Conservation (phyloP, 1,139 yeast species). For the Candida pseudocylindracea region DNA sequence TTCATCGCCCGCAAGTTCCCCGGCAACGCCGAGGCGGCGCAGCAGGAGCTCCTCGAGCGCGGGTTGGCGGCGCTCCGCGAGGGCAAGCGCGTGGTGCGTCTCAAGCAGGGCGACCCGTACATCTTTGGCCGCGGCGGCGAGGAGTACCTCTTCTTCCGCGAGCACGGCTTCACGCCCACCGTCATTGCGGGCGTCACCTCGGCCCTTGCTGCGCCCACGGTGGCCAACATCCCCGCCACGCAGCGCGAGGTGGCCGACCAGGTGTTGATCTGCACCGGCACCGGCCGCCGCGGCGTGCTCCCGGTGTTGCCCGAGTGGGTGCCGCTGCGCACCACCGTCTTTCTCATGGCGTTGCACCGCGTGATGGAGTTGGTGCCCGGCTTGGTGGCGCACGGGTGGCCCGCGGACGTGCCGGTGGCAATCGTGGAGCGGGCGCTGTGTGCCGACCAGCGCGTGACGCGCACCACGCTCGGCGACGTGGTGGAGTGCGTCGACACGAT, state of each 20-base stretch:
- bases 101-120: constrained; percentile 95
- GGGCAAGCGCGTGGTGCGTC: constrained; percentile 65
- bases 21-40: constrained; percentile 91
- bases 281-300: constrained; percentile 71
- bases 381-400: constrained; percentile 37
- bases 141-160: constrained; percentile 47
- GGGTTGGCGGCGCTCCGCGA: constrained; percentile 42
- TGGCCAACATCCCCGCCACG: constrained; percentile 73
- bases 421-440: constrained; percentile 84
- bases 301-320: constrained; percentile 65
- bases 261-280: constrained; percentile 83
- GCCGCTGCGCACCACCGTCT: constrained; percentile 56
- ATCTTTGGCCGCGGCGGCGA: constrained; percentile 96
- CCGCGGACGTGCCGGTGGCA: constrained; percentile 50
- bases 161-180: constrained; percentile 44
- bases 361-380: constrained; percentile 47
- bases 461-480: constrained; percentile 46
- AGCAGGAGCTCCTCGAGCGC: constrained; percentile 50
- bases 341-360: constrained; percentile 80
- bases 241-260: constrained; percentile 89
- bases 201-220: constrained; percentile 77
- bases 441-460: constrained; percentile 72
- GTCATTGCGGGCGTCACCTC: constrained; percentile 85
- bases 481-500: constrained; percentile 55
- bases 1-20: constrained; percentile 90